These are phyloP conservation scores for Scedosporium aurantiacum DNA, from an alignment of 2,329 filamentous ascomycete species.

Conservation along the genomic window DNA sequence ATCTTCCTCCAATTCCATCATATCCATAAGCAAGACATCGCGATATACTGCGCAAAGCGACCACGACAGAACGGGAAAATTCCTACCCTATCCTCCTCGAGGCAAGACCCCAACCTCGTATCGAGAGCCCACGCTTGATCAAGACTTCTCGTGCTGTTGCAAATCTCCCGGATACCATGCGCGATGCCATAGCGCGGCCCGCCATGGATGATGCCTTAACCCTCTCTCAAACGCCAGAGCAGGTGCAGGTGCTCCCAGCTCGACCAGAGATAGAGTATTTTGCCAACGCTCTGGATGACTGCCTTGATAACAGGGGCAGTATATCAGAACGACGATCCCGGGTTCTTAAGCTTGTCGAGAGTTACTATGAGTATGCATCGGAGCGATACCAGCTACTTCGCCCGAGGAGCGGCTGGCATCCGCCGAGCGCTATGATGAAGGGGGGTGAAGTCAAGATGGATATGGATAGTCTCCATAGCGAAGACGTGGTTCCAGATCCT, in stretches of 20 bases:
- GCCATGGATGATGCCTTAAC: conserved; percentile 8
- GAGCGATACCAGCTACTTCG: conserved; percentile 25
- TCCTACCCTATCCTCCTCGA: too few relatives aligned
- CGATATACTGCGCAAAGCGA: too few relatives aligned
- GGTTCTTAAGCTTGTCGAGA: conserved; percentile 56
- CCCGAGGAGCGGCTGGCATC: background rate
- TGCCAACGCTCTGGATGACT: conserved; percentile 70
- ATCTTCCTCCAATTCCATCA: too few relatives aligned
- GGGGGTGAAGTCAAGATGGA: conserved; percentile 42
- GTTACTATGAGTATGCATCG: conserved; percentile 48
- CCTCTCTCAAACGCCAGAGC: background rate
- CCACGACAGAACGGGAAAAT: too few relatives aligned
- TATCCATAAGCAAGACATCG: too few relatives aligned
- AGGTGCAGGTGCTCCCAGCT: conserved; percentile 23
- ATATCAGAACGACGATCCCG: conserved; percentile 48
- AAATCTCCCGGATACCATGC: background rate
- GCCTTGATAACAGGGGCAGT: conserved; percentile 40
- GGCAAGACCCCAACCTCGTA: background rate
- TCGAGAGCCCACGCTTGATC: background rate
- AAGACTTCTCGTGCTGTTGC: background rate
- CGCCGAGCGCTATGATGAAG: background rate
- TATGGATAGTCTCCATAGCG: conserved; percentile 36
- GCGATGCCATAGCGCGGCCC: background rate
- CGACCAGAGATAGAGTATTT: conserved; percentile 76
- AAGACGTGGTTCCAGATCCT: conserved; percentile 14